Base-by-base conservation (phyloP, 2,329 filamentous ascomycete genomes). In the Neodidymelliopsis sp. region DNA sequence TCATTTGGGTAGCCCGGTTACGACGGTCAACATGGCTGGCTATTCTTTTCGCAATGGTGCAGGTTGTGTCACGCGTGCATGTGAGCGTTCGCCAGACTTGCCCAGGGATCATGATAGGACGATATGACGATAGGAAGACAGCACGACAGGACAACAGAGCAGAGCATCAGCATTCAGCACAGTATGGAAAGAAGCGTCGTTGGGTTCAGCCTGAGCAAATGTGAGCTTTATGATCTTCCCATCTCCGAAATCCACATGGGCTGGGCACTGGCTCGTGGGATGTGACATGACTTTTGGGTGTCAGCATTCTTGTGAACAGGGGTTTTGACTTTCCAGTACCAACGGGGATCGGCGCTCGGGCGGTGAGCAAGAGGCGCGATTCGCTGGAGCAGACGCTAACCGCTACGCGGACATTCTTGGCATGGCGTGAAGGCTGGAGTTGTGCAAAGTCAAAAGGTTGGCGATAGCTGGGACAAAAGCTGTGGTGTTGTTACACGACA, bases 261-360 rank as follows among this genome's bases (percentile, higher is more conserved):
- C 47, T 22, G 31, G 39, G 20, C 43, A 31, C 31, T 49, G 31
- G 43, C 45, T 46, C 45, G 44, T 24, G 30, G n/a, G 18, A 38
- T 23, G 30, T 34, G 39, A 41, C 27, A 41, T 43, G 36, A 41
- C 40, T 30, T 48, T 39, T 25, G 40, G 34, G 24, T 40, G 29
- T 22, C 47, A 40, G 29, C 47, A 45, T 45, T 50, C 35, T 50
- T 45, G 47, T 36, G 49, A 47, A 52, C 62, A 62, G 62, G 62
- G 63, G 60, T 60, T 50, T 44, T 38, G 54, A 54, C 39, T 46
- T 55, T 55, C 48, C 47, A 44, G 40, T 54, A 56, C 54, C 62
- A 66, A 66, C 62, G 63, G 63, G 50, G 54, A 67, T 62, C 62
- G 53, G 60, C 62, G 60, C 51, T 61, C 59, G 57, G 47, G 59